Percentiles rank a stretch among this genome's conserved stretches.
These are phyloP conservation scores for Moniliella sp. DNA, from an alignment of 1,284 basidiomycete genomes.

Conservation along the genomic window DNA sequence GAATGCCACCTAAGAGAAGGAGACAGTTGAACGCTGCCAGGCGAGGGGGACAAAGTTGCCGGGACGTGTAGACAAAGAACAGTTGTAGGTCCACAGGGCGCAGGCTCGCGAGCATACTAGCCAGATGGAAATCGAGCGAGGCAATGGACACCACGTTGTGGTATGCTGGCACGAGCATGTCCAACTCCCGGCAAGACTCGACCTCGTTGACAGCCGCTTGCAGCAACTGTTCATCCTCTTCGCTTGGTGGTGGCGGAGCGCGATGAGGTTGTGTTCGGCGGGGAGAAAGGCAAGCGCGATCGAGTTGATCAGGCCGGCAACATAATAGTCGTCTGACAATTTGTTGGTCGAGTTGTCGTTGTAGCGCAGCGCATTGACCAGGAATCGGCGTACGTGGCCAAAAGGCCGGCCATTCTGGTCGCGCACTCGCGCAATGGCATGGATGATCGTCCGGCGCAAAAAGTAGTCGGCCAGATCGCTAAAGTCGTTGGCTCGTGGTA, in stretches of 20 bases:
- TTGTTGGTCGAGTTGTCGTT: constrained; percentile 86
- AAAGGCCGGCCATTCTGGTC: constrained; percentile 62
- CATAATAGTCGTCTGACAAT: constrained; percentile 77
- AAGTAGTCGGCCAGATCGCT: constrained; percentile 78
- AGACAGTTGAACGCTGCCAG: constrained; percentile 79
- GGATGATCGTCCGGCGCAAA: constrained; percentile 63
- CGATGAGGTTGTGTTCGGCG: constrained; percentile 3
- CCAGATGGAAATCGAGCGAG: constrained; percentile 19
- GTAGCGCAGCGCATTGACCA: constrained; percentile 69
- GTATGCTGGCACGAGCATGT: constrained; percentile 75
- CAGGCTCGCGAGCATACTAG: constrained; percentile 36
- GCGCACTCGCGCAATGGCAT: constrained; percentile 60
- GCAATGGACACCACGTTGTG: constrained; percentile 84
- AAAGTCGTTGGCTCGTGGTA: constrained; percentile 82
- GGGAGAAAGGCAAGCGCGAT: constrained; percentile 52
- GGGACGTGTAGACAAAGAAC: constrained; percentile 70
- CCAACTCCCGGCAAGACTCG: constrained; percentile 77
- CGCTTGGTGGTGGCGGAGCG: constrained; percentile 3
- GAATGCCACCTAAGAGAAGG: constrained; percentile 53
- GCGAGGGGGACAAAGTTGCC: constrained; percentile 61
- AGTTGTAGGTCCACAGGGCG: constrained; percentile 57
- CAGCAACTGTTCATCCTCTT: constrained; percentile 14
- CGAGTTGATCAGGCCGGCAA: constrained; percentile 64
- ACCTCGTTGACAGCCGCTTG: constrained; percentile 36
- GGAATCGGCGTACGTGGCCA: constrained; percentile 63